These are phyloP conservation scores for Lolium multiflorum DNA, from an alignment of 176 grass and related monocot genomes.

Conservation along the genomic window DNA sequence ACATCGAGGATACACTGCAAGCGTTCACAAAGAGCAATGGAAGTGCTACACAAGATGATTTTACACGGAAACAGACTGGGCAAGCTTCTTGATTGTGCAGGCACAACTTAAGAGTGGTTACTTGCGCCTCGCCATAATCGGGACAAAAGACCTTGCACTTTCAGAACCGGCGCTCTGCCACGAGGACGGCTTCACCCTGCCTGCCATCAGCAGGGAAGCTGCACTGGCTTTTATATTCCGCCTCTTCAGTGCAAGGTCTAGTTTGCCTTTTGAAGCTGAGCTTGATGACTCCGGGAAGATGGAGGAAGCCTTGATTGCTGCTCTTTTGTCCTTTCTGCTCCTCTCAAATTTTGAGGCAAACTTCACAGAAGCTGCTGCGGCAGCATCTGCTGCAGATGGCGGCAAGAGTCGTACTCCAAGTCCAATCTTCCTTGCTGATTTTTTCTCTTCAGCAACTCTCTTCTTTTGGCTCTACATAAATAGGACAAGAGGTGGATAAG, in stretches of 20 bases:
- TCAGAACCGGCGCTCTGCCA: slow-evolving; percentile 53
- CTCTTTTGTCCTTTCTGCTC: slow-evolving; percentile 76
- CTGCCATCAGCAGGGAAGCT: slow-evolving; percentile 58
- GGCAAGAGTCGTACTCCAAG: slow-evolving; percentile 85
- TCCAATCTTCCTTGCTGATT: slow-evolving; percentile 72
- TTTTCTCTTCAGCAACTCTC: slow-evolving; percentile 73
- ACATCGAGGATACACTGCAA: neutral
- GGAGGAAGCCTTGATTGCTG: slow-evolving; percentile 81
- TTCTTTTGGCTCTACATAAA: slow-evolving; percentile 90
- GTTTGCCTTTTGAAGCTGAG: slow-evolving; percentile 46
- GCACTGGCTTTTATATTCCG: slow-evolving; percentile 66
- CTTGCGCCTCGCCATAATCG: slow-evolving; percentile 41
- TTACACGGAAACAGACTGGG: neutral
- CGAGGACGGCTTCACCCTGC: slow-evolving; percentile 66
- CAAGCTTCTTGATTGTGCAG: neutral
- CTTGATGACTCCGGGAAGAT: slow-evolving; percentile 72
- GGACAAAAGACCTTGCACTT: slow-evolving; percentile 37
- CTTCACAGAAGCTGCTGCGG: slow-evolving; percentile 63
- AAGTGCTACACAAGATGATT: neutral
- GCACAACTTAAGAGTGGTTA: slow-evolving; percentile 1
- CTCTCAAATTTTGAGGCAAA: slow-evolving; percentile 82
- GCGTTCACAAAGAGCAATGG: neutral
- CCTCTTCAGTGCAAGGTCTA: slow-evolving; percentile 71
- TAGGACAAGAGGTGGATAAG: slow-evolving; percentile 47
- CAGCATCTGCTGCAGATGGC: slow-evolving; percentile 70